phyloP scores from a whole-genome alignment of 768 basidiomycete species.

The Cystofilobasidium macerans region DNA sequence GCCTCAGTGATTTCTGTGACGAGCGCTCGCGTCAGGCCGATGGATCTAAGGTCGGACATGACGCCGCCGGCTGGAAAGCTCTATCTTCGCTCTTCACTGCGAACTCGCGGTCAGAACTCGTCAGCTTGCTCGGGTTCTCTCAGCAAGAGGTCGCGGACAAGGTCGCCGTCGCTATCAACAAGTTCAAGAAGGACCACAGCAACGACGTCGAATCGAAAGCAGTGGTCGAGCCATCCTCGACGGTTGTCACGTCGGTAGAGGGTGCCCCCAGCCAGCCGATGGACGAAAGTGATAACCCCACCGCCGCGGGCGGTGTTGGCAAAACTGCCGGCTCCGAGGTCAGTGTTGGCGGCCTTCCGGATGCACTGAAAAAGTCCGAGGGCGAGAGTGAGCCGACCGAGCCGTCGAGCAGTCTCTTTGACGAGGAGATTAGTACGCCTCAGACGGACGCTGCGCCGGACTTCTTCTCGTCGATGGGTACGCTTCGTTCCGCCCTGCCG shows the following conservation, averaged over 20 bases:
- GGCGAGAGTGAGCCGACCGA: conserved; percentile 35
- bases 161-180: conserved; percentile 71
- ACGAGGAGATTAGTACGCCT: conserved; percentile 52
- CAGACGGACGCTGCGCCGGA: conserved; percentile 60
- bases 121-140: conserved; percentile 82
- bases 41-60: conserved; percentile 28
- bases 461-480: conserved; percentile 75
- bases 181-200: conserved; percentile 46
- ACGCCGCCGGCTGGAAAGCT: conserved; percentile 67
- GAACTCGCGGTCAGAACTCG: conserved; percentile 77
- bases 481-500: conserved; percentile 43
- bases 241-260: conserved; percentile 17
- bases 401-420: conserved; percentile 64
- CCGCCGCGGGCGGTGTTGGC: conserved; percentile 9
- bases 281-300: neutral
- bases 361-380: conserved; percentile 29
- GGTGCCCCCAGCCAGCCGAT: neutral
- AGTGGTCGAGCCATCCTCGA: conserved; percentile 32
- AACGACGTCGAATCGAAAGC: neutral
- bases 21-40: conserved; percentile 42
- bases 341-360: conserved; percentile 15
- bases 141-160: conserved; percentile 69
- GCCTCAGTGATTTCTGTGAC: conserved; percentile 59
- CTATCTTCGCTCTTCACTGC: conserved; percentile 66
- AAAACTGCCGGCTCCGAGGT: conserved; percentile 9